Evolutionary conservation across 257 asterid species (phyloP), one percentile per base, ranked within the genome.

Genomic region (Ballota nigra): DNA sequence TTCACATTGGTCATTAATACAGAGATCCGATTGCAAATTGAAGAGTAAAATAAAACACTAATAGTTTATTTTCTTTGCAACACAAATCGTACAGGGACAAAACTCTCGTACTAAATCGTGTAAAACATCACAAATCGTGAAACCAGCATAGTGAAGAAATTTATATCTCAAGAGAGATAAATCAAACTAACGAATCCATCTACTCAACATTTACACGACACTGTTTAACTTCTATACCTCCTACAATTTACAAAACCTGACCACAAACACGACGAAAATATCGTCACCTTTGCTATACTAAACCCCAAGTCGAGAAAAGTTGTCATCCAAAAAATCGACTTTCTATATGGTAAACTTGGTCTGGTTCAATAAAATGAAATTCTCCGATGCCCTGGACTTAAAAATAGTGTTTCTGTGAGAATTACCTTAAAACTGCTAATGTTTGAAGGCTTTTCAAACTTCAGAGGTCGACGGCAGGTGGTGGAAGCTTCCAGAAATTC

Each of bases 401-500:
- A 41, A 49, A 18, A 8, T 2, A 24, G 41, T 20, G 15, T 43
- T 36, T 8, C 33, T 18, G 16, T 58, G 38, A 36, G 33, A 72
- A 79, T 68, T 80, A 83, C 85, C 85, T 78, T 6, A 55, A 68
- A 28, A 60, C 22, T 41, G 18, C 61, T 18, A 26, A 45, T 31
- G 49, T 76, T 58, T 55, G 65, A 69, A 59, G 61, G 38, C n/a
- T 45, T 45, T 55, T 53, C 19, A 15, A 69, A 61, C 74, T 58
- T 83, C 77, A 83, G 41, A 59, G 9, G 40, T 81, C 81, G 3
- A 85, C 71, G 10, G n/a, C 9, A 66, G 85, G 81, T 59, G 86
- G 90, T 18, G 95, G 92, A 59, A 92, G 80, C 77, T 87, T 92
- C 98, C 98, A 92, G 84, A 67, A 92, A 75, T 90, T 92, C 95